Evolutionary conservation across 371 early-diverging fungal genomes (phyloP), one percentile per base, ranked within the genome.

Genomic region (Rhizopus sp.): DNA sequence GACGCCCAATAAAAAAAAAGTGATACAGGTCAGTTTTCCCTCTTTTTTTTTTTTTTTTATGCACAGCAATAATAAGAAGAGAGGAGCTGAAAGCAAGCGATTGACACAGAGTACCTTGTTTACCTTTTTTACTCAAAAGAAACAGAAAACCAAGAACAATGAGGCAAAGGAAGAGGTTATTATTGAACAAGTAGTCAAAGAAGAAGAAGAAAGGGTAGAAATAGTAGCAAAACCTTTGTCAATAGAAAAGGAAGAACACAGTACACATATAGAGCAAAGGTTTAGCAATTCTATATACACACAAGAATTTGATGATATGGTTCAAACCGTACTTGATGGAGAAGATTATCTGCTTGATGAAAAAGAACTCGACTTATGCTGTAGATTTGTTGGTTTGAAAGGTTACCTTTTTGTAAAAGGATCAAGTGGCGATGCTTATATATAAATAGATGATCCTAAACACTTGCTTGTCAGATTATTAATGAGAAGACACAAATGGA

Each of bases 391-490:
- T 45, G 40, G 45, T 3, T 65, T 87, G 13, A 59, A 76, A 54
- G 77, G 82, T 75, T 73, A 9, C 12, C 4, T 33, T 13, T 49
- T 38, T 53, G 38, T 44, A 44, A 32, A 10, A 15, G 12, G 35
- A 15, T 5, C 7, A 34, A n/a, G 6, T 33, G 10, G 23, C 37
- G 41, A 12, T 4, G 6, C 40, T 34, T 50, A 12, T 51, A 6
- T 38, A 3, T 17, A 7, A 57, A 17, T 58, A 81, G 84, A 66
- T 29, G 79, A 80, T 31, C 59, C 84, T 23, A 74, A 75, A 50
- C 78, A 87, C 60, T 57, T 89, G 7, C 81, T 83, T 63, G 85
- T 87, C 12, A 79, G 88, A 9, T 68, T 89, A 4, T 81, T 83
- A 52, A 73, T 88, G 69, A 77, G 89, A 41, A 89, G 84, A 30